Evolutionary conservation across 768 basidiomycete species (phyloP), one percentile per base, ranked within the genome.

Genomic region (Tephrocybe sp.): DNA sequence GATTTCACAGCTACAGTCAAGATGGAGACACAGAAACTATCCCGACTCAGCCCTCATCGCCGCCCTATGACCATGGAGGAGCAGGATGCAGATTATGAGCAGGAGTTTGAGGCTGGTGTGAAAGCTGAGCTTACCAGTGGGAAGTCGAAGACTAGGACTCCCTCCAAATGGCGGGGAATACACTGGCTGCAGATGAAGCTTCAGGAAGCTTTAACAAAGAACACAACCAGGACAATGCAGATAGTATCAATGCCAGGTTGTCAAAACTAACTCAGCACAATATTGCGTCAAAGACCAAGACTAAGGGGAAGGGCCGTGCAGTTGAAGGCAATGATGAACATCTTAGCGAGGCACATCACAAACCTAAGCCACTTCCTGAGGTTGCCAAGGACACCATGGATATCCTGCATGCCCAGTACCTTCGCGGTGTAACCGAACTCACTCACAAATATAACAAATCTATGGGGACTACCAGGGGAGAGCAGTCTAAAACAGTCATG

Each of bases 311-410:
- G 44, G 31, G 4, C 5, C 30, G 9, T 45, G 32, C 31, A 35
- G 44, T 7, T 5, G 32, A 34, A 4, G 32, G 13, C 12, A 22
- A 21, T 12, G 18, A 45, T 12, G 44, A 45, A n/a, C 27, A 9
- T 11, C 11, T 6, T 18, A 24, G 31, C 5, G 31, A 45, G 18
- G 25, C 9, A 4, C 19, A 12, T 9, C 27, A 16, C 34, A 47
- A 47, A 34, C 45, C 45, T 26, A 35, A 35, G 5, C 45, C 45
- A 26, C 22, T 47, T 16, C 45, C 45, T 19, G 45, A 47, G 2
- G 45, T 9, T n/a, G 44, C 45, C n/a, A 47, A 37, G 36, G 45
- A 36, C n/a, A 35, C 45, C 3, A 27, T 31, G 5, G 19, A 35
- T 21, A 26, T 24, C 25, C 15, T 27, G 34, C 34, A 47, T 21